Evolutionary conservation across 2,329 filamentous ascomycete genomes (phyloP).

Genomic region (Diaporthe helianthi): DNA sequence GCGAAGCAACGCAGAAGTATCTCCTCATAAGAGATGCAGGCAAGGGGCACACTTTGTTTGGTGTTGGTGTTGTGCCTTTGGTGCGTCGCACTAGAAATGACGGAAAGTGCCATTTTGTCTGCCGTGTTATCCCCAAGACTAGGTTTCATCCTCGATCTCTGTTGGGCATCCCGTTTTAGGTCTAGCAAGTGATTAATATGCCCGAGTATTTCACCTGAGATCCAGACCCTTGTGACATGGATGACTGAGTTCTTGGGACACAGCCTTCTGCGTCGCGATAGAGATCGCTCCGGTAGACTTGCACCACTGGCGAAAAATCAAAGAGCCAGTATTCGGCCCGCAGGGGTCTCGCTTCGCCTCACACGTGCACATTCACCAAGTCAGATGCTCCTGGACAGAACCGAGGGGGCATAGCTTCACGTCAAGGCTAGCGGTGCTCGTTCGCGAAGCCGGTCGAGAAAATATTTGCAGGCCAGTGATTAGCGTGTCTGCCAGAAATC

Average conservation of each 20-base stretch:
- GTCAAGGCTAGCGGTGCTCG: neutral
- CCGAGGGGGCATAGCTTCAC: neutral
- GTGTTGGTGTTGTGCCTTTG: neutral
- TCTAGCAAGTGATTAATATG: neutral
- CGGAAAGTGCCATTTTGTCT: conserved; percentile 23
- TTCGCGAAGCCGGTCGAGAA: neutral
- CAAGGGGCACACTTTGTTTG: conserved; percentile 6
- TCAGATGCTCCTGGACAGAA: neutral
- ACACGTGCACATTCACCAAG: neutral
- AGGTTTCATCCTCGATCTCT: conserved; percentile 10
- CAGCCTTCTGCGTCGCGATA: neutral
- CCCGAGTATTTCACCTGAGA: neutral
- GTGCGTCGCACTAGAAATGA: neutral
- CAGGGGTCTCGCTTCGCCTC: neutral
- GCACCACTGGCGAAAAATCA: neutral
- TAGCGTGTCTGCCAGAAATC: conserved; percentile 1
- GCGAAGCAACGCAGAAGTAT: conserved; percentile 21
- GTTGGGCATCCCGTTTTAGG: conserved; percentile 4
- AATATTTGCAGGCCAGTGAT: neutral
- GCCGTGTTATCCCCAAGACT: conserved; percentile 10
- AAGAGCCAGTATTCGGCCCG: conserved; percentile 14
- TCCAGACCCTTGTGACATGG: neutral
- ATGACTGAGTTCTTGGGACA: neutral
- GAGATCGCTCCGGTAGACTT: neutral
- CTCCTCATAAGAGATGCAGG: conserved; percentile 26